Conservation (phyloP, 1,284 basidiomycete genomes). For the Flammula alnicola region DNA sequence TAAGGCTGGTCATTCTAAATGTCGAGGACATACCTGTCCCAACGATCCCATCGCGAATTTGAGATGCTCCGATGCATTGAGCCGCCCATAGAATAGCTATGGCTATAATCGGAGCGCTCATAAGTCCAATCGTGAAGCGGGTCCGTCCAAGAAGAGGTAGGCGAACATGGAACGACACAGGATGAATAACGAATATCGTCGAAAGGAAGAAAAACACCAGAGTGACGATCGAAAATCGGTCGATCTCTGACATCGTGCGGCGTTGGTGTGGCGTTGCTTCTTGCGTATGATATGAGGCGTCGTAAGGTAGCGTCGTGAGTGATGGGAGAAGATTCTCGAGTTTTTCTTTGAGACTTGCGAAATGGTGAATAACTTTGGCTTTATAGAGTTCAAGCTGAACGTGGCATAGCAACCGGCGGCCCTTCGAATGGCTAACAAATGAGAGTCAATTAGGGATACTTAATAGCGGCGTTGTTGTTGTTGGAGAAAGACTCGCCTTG, state of each 20-base stretch:
- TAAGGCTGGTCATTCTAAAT: neutral
- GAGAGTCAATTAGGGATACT: too few species aligned
- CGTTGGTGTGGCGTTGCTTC: neutral
- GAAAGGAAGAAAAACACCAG: slow-evolving; percentile 77
- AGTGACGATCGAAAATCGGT: slow-evolving; percentile 62
- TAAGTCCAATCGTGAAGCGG: slow-evolving; percentile 64
- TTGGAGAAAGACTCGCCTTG: too few species aligned
- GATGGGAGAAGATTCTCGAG: neutral
- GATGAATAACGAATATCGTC: slow-evolving; percentile 73
- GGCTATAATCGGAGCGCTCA: slow-evolving; percentile 78
- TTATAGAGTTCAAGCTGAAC: too few species aligned
- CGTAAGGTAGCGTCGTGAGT: neutral
- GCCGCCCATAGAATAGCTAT: slow-evolving; percentile 81
- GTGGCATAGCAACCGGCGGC: too few species aligned
- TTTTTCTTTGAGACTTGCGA: too few species aligned
- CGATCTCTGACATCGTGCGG: slow-evolving; percentile 40
- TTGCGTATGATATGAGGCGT: neutral
- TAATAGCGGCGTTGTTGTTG: too few species aligned
- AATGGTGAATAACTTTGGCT: too few species aligned
- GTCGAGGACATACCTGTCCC: slow-evolving; percentile 44
- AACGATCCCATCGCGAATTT: slow-evolving; percentile 75
- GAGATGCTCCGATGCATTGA: slow-evolving; percentile 66
- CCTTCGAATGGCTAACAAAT: too few species aligned
- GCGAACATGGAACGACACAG: slow-evolving; percentile 57
- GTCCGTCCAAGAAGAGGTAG: slow-evolving; percentile 33